Conservation (phyloP, 176 grass and related monocot genomes). For the Hordeum vulgare region DNA sequence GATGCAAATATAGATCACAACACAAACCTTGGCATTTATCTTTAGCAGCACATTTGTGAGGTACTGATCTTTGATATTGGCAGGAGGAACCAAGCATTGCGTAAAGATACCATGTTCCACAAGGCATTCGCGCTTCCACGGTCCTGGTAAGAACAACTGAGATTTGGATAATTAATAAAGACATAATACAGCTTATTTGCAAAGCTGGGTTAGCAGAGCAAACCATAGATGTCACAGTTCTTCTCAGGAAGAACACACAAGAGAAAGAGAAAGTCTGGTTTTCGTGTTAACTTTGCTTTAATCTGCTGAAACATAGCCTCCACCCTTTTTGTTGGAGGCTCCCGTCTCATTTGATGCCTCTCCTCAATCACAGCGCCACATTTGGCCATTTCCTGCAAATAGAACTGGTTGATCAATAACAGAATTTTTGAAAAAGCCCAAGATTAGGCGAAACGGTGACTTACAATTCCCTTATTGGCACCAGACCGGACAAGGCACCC, state of each 20-base stretch:
- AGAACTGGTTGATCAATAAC: not conserved
- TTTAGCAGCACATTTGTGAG: slow-evolving; percentile 56
- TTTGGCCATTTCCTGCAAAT: slow-evolving; percentile 26
- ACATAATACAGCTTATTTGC: not conserved
- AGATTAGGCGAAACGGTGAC: not conserved
- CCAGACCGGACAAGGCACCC: slow-evolving; percentile 28
- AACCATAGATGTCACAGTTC: slow-evolving; percentile 41
- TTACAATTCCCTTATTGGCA: slow-evolving; percentile 44
- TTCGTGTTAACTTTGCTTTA: too few species aligned
- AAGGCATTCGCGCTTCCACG: slow-evolving; percentile 58
- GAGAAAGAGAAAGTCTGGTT: slow-evolving; percentile 32
- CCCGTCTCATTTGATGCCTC: slow-evolving; percentile 3
- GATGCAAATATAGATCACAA: not conserved
- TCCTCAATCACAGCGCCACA: slow-evolving; percentile 31
- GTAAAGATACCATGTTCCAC: slow-evolving; percentile 34
- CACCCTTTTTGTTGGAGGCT: slow-evolving; percentile 25
- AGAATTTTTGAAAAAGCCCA: not conserved
- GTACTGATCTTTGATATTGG: slow-evolving; percentile 45
- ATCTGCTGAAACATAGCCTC: slow-evolving; percentile 43
- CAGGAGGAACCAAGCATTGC: slow-evolving; percentile 43
- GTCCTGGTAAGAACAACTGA: slow-evolving; percentile 23
- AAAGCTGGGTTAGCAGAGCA: not conserved
- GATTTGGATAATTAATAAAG: not conserved
- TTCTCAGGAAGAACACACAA: slow-evolving; percentile 52
- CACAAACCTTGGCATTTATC: slow-evolving; percentile 63